Conservation (phyloP, 2,329 filamentous ascomycete species). For the Diplodia scrobiculata region DNA sequence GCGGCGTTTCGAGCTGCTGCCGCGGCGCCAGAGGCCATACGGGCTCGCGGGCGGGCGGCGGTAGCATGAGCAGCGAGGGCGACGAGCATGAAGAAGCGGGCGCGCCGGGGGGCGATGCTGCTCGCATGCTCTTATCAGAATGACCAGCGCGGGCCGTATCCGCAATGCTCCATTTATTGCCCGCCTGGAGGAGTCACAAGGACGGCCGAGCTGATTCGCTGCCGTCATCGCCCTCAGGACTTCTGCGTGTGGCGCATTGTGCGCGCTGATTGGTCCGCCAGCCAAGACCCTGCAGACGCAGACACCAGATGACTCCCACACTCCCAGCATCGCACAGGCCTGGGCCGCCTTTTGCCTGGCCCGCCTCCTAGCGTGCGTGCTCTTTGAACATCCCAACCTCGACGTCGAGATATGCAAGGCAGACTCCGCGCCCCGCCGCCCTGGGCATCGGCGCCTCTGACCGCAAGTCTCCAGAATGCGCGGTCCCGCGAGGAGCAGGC, state of each 20-base stretch:
- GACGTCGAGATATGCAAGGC: constrained; percentile 20
- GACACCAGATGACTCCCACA: constrained; percentile 27
- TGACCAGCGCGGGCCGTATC: constrained; percentile 12
- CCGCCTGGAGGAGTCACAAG: constrained; percentile 25
- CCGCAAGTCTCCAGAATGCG: constrained; percentile 24
- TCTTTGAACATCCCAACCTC: constrained; percentile 24
- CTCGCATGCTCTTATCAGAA: constrained; percentile 23
- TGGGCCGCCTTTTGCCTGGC: constrained; percentile 23
- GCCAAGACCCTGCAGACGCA: constrained; percentile 26
- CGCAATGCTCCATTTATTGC: constrained; percentile 20
- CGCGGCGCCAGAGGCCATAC: not conserved
- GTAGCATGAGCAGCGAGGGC: not conserved
- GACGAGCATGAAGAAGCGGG: constrained; percentile 21
- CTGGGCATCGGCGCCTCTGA: constrained; percentile 14
- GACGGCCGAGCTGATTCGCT: constrained; percentile 24
- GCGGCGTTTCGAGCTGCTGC: not conserved
- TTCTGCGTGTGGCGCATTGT: constrained; percentile 21
- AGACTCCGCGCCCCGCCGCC: constrained; percentile 20
- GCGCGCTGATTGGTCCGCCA: constrained; percentile 13
- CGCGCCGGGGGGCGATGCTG: constrained; percentile 10
- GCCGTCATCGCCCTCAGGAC: constrained; percentile 19
- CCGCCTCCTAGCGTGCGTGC: constrained; percentile 15
- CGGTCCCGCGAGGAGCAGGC: constrained; percentile 5
- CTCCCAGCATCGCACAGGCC: constrained; percentile 12
- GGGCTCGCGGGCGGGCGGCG: not conserved